Evolutionary conservation across 257 asterid genomes (phyloP).

Genomic region (Solanum virginianum): DNA sequence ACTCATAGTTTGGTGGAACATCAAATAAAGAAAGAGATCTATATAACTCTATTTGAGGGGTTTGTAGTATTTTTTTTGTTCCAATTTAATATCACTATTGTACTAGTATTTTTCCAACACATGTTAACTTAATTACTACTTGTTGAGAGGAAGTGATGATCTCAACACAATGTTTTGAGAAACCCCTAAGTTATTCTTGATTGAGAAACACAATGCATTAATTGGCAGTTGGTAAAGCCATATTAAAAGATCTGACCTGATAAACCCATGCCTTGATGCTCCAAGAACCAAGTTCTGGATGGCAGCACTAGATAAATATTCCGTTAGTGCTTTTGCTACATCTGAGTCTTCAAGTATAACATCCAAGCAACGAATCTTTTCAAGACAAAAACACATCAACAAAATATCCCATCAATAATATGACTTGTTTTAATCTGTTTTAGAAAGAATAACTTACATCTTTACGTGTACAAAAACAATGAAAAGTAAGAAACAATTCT

Average conservation of each 20-base stretch:
- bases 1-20: neutral
- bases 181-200: neutral
- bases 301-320: slow-evolving; percentile 52
- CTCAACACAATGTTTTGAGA: too few species aligned
- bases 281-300: slow-evolving; percentile 76
- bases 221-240: neutral
- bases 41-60: too few species aligned
- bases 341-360: slow-evolving; percentile 56
- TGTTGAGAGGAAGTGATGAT: too few species aligned
- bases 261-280: slow-evolving; percentile 62
- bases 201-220: too few species aligned
- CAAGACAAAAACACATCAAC: neutral
- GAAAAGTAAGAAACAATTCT: slow-evolving; percentile 57
- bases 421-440: too few species aligned
- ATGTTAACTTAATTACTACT: too few species aligned
- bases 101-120: too few species aligned
- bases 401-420: neutral
- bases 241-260: slow-evolving; percentile 31
- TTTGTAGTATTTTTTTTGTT: too few species aligned
- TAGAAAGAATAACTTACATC: slow-evolving; percentile 28
- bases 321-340: slow-evolving; percentile 53
- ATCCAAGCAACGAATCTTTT: slow-evolving; percentile 58
- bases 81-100: too few species aligned
- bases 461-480: slow-evolving; percentile 74
- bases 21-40: too few species aligned